Evolutionary conservation across 495 filamentous ascomycete genomes (phyloP).

Genomic region (Penicillium pulvis): DNA sequence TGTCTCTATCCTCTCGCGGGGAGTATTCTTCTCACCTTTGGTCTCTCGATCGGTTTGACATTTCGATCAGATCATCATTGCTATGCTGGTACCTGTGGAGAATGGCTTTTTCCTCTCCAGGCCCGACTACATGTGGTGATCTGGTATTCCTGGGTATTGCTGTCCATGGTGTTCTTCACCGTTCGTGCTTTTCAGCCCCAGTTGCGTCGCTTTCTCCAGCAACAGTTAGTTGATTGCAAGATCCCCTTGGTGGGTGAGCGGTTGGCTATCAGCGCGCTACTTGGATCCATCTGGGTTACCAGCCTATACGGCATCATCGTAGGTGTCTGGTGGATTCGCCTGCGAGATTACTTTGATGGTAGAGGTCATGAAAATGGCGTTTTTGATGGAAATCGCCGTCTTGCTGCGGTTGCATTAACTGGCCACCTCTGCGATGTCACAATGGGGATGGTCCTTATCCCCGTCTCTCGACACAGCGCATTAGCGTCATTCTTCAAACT

Average conservation of each 20-base stretch:
- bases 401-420: constrained; percentile 14
- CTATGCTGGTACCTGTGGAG: constrained; percentile 14
- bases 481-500: constrained; percentile 16
- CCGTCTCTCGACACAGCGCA: constrained; percentile 14
- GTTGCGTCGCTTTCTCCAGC: constrained; percentile 11
- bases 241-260: constrained; percentile 9
- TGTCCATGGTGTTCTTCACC: constrained; percentile 9
- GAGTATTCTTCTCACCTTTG: constrained; percentile 13
- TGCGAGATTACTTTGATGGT: constrained; percentile 11
- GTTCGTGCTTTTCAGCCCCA: constrained; percentile 13
- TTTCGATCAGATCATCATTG: constrained; percentile 16
- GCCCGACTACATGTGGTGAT: constrained; percentile 16
- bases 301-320: constrained; percentile 12
- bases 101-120: constrained; percentile 15
- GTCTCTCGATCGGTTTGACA: constrained; percentile 13
- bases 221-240: constrained; percentile 5
- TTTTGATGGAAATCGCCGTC: constrained; percentile 8
- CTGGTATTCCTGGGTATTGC: constrained; percentile 14
- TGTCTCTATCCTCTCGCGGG: constrained; percentile 15
- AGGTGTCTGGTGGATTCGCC: constrained; percentile 16
- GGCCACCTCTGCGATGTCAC: constrained; percentile 15
- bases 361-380: constrained; percentile 9
- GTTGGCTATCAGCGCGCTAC: constrained; percentile 12
- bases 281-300: constrained; percentile 12
- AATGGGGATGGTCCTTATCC: constrained; percentile 14